Evolutionary conservation across 805 yeast species (phyloP).

Genomic region (Lipomyces oligophaga): DNA sequence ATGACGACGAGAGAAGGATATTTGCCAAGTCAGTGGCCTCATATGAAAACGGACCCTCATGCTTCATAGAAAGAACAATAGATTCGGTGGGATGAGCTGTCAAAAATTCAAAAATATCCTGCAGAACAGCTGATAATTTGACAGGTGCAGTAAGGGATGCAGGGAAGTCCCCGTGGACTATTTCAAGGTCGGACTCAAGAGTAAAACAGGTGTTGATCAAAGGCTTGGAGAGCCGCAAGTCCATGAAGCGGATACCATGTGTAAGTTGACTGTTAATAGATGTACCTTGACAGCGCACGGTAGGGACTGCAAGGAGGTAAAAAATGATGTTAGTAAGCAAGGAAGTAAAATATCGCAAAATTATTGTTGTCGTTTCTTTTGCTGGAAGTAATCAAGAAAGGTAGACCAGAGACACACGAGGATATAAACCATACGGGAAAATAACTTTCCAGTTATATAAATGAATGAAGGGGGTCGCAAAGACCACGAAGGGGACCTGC

Average conservation of each 20-base stretch:
- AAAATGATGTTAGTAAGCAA: not conserved
- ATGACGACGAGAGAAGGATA: conserved; percentile 51
- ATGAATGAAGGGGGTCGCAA: too few species aligned
- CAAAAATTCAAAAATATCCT: conserved; percentile 58
- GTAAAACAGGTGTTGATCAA: conserved; percentile 46
- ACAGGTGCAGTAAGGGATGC: conserved; percentile 58
- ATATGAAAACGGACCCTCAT: conserved; percentile 70
- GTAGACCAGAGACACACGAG: not conserved
- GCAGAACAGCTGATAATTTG: conserved; percentile 49
- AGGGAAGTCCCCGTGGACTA: conserved; percentile 74
- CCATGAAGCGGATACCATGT: conserved; percentile 73
- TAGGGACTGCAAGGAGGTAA: conserved; percentile 44
- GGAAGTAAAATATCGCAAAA: too few species aligned
- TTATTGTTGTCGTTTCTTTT: not conserved
- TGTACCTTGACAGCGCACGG: conserved; percentile 71
- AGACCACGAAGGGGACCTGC: too few species aligned
- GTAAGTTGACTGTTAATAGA: conserved; percentile 58
- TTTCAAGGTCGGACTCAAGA: conserved; percentile 50
- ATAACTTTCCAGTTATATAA: too few species aligned
- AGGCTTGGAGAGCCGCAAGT: conserved; percentile 59
- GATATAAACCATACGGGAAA: too few species aligned
- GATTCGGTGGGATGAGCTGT: conserved; percentile 52
- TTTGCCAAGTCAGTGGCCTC: conserved; percentile 62
- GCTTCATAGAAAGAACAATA: conserved; percentile 65
- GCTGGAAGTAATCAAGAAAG: not conserved